Percentiles rank a stretch among this genome's conserved stretches.
Conservation (phyloP, 225 moss, liverwort and hornwort species). For the Sphagnum contortum region DNA sequence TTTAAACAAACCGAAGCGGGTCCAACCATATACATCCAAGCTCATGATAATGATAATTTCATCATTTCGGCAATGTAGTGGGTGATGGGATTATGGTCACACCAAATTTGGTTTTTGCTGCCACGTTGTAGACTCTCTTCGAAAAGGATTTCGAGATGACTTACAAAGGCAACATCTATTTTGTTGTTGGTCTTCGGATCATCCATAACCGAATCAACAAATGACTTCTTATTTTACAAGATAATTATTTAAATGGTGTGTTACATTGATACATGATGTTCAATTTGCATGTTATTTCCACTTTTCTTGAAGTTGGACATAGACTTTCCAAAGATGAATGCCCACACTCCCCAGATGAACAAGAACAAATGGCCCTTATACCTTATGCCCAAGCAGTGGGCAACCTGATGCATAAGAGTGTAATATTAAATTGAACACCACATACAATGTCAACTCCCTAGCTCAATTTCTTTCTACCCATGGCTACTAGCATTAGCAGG, state of each 20-base stretch:
- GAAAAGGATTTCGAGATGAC: not conserved
- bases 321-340: conserved; percentile 1
- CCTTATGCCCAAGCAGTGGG: not conserved
- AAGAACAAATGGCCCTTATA: not conserved
- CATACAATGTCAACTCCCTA: not conserved
- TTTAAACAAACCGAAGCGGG: too few relatives aligned
- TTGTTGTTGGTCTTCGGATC: not conserved
- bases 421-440: not conserved
- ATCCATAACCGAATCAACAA: not conserved
- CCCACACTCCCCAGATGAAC: not conserved
- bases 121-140: not conserved
- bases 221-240: not conserved
- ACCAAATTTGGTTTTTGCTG: too few relatives aligned
- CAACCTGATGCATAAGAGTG: not conserved
- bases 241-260: not conserved
- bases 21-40: too few relatives aligned
- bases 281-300: not conserved
- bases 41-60: too few relatives aligned
- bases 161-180: not conserved
- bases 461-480: not conserved
- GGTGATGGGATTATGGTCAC: too few relatives aligned
- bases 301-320: not conserved
- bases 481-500: not conserved
- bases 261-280: not conserved
- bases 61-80: too few relatives aligned